Conservation (phyloP, 2,329 filamentous ascomycete species). For the Didymella glomerata region DNA sequence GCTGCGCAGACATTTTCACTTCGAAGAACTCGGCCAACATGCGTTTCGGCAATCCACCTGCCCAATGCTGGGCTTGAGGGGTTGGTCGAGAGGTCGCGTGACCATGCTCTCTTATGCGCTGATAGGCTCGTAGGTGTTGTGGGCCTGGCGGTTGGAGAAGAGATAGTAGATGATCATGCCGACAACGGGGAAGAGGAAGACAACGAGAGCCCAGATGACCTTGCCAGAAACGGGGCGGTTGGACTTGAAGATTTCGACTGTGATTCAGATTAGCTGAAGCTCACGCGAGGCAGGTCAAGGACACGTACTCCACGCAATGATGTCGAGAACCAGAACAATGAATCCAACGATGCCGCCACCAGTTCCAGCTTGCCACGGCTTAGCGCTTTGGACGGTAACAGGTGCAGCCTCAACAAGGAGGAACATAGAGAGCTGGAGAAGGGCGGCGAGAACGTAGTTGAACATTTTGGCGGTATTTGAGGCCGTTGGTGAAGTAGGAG, state of each 20-base stretch:
- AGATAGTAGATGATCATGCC: slow-evolving; percentile 70
- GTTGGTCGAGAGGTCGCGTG: not conserved
- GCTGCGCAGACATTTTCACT: not conserved
- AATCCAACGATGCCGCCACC: slow-evolving; percentile 70
- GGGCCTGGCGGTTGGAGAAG: slow-evolving; percentile 68
- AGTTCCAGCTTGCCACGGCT: slow-evolving; percentile 67
- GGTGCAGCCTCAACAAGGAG: slow-evolving; percentile 61
- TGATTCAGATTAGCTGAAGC: slow-evolving; percentile 27
- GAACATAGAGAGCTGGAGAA: slow-evolving; percentile 63
- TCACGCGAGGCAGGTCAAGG: not conserved
- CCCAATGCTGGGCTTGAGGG: not conserved
- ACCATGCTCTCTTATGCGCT: slow-evolving; percentile 27
- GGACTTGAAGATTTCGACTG: slow-evolving; percentile 72
- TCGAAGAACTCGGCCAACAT: not conserved
- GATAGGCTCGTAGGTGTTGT: slow-evolving; percentile 66
- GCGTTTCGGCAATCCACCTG: not conserved
- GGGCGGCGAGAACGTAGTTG: slow-evolving; percentile 50
- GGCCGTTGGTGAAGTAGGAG: not conserved
- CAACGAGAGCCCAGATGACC: slow-evolving; percentile 68
- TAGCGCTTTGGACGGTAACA: slow-evolving; percentile 49
- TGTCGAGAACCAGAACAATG: slow-evolving; percentile 68
- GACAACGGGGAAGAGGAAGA: slow-evolving; percentile 71
- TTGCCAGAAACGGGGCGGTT: slow-evolving; percentile 66
- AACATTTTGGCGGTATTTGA: slow-evolving; percentile 36
- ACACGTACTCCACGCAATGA: slow-evolving; percentile 68